Conservation (phyloP, 108 stramenopile genomes). For the Fragilaria radians region DNA sequence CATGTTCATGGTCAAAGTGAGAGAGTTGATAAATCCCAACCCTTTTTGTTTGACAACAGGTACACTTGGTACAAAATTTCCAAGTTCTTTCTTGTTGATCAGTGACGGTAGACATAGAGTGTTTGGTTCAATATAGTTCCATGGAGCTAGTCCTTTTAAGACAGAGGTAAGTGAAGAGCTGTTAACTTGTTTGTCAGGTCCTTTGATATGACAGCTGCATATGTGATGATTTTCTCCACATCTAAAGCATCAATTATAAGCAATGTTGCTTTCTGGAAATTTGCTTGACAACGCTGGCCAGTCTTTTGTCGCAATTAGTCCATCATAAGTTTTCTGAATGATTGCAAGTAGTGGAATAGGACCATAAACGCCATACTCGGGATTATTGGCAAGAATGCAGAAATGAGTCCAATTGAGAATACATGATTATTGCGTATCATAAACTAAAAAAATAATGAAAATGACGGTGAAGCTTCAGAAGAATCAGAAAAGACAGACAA, state of each 20-base stretch:
- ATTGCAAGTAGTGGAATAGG: background rate
- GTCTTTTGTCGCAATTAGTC: background rate
- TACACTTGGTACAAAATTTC: background rate
- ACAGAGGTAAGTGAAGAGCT: too few species aligned
- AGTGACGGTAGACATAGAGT: background rate
- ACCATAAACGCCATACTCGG: too few species aligned
- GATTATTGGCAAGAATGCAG: too few species aligned
- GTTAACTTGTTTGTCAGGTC: too few species aligned
- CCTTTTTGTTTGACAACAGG: background rate
- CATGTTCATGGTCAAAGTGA: background rate
- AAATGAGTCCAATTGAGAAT: too few species aligned
- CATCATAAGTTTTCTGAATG: background rate
- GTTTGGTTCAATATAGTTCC: background rate
- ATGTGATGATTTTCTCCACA: background rate
- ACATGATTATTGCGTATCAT: too few species aligned
- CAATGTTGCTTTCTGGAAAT: background rate
- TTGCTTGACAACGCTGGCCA: background rate
- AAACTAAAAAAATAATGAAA: too few species aligned
- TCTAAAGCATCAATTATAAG: background rate
- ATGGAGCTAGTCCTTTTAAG: too few species aligned
- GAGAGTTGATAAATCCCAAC: background rate
- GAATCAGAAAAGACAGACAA: too few species aligned
- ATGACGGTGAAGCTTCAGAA: too few species aligned
- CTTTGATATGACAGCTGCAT: background rate
- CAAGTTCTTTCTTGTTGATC: background rate